Base-by-base conservation (phyloP, 192 early-diverging fungal genomes). In the Thoreauomyces humboldtii region DNA sequence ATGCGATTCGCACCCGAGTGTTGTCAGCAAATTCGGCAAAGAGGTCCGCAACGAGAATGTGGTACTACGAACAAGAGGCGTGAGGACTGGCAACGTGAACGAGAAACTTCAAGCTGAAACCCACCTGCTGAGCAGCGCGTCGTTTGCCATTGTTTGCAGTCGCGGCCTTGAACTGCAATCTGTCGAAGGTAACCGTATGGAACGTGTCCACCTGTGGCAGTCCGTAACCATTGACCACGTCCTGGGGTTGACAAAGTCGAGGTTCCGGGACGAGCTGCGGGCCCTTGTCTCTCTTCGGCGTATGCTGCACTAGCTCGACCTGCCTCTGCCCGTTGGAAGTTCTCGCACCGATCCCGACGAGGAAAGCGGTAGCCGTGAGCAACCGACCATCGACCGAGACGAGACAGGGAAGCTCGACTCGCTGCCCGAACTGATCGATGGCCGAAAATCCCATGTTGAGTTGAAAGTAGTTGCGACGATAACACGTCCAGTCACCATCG, bases 141-240 rank as follows among this genome's bases (percentile, higher is more conserved):
- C 94, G 85, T 72, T 93, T 93, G 50, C 92, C 92, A 63, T 95
- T 97, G 73, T 97, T 98, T 25, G 92, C 91, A 0, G 96, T 98
- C 21, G 95, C 94, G 0, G 89, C 89, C 66, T 97, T 97, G 86
- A 98, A 98, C 78, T 98, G 96, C 36, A 98, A 80, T 34, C 96
- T 83, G 57, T 98, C 93, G 70, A 92, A 98, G 38, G 91, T 90
- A 7, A 87, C 85, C n/a, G 43, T 65, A 46, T 72, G 70, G 34
- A 65, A 60, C 46, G 65, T 38, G 52, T 73, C 70, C n/a, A 46
- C 43, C 21, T 25, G 21, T 12, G 28, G 29, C 17, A 25, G 35
- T 7, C 47, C 47, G 47, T 50, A 50, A 4, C n/a, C 55, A 19
- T 15, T 37, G 11, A 44, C 31, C 0, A 25, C 19, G 25, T 61